Percentiles rank a stretch among this genome's conserved stretches.
phyloP scores from a whole-genome alignment of 192 early-diverging fungal genomes.

The Martensiomyces pterosporus region DNA sequence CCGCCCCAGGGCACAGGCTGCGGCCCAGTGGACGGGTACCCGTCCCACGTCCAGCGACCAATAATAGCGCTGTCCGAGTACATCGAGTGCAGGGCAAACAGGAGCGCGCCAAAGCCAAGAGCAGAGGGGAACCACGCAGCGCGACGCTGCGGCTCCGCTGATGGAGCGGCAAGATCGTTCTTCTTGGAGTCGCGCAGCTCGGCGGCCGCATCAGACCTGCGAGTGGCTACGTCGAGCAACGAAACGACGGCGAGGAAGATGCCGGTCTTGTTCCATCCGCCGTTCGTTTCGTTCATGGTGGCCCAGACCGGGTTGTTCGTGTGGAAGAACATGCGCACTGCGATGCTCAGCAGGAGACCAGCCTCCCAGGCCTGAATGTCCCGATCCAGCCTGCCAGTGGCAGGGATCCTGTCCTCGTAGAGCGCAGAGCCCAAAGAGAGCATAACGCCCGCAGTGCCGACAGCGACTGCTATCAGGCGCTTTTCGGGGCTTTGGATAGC shows the following conservation, averaged over 20 bases:
- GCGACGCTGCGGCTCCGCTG: constrained; percentile 2
- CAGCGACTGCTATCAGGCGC: constrained; percentile 57
- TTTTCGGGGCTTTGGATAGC: constrained; percentile 52
- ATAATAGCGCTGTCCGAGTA: constrained; percentile 71
- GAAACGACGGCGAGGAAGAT: constrained; percentile 61
- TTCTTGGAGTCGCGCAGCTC: constrained; percentile 32
- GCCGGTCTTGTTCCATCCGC: constrained; percentile 67
- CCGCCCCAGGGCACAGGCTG: constrained; percentile 69
- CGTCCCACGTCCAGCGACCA: constrained; percentile 68
- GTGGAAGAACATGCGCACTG: constrained; percentile 70
- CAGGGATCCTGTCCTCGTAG: constrained; percentile 50
- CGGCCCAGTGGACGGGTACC: constrained; percentile 72
- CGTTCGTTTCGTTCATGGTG: constrained; percentile 70
- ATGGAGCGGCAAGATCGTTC: constrained; percentile 15
- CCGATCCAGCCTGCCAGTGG: constrained; percentile 57
- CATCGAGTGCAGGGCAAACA: constrained; percentile 75
- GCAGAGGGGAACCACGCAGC: constrained; percentile 53
- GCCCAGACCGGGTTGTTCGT: constrained; percentile 81
- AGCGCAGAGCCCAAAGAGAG: constrained; percentile 57
- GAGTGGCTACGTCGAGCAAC: constrained; percentile 53
- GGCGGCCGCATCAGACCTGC: constrained; percentile 24
- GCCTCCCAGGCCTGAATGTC: constrained; percentile 61
- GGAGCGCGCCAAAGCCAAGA: constrained; percentile 57
- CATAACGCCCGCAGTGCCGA: constrained; percentile 56
- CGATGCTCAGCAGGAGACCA: constrained; percentile 63